phyloP scores from a whole-genome alignment of 192 early-diverging fungal species.

The Podila epigama region DNA sequence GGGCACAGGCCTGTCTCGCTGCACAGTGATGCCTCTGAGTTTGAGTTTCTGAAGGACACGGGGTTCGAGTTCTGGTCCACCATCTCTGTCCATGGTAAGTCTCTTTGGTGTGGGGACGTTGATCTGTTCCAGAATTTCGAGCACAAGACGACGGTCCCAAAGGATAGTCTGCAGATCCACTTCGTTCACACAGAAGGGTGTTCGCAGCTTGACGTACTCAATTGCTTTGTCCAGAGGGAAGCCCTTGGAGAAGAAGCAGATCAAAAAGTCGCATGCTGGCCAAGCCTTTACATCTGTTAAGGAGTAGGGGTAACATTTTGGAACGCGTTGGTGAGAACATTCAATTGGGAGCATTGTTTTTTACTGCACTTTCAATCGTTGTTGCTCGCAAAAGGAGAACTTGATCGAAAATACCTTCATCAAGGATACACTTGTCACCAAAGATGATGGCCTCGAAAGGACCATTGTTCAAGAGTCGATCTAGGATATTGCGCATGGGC shows the following conservation, averaged over 20 bases:
- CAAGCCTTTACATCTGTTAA: conserved; percentile 79
- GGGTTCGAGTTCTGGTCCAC: conserved; percentile 63
- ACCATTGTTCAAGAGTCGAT: conserved; percentile 67
- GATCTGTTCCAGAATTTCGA: conserved; percentile 79
- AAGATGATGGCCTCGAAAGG: conserved; percentile 88
- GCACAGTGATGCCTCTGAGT: conserved; percentile 40
- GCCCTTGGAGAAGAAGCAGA: conserved; percentile 94
- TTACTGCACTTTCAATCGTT: background rate
- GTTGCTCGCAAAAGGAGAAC: background rate
- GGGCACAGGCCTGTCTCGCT: conserved; percentile 23
- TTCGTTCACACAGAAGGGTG: conserved; percentile 93
- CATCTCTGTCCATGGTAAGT: conserved; percentile 74
- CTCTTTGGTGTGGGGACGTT: conserved; percentile 86
- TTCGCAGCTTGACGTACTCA: conserved; percentile 81
- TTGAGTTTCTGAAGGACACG: conserved; percentile 62
- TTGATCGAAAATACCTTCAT: conserved; percentile 76
- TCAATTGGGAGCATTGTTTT: background rate
- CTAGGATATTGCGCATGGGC: conserved; percentile 94
- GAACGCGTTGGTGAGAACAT: too few species aligned
- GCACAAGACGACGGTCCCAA: conserved; percentile 89
- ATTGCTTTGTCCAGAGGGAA: conserved; percentile 96
- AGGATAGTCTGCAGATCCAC: conserved; percentile 87
- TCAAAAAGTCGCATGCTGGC: conserved; percentile 95
- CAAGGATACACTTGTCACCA: conserved; percentile 96
- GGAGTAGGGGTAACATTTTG: too few species aligned